These are phyloP conservation scores for Ceratocystis cacaofunesta DNA, from an alignment of 2,329 filamentous ascomycete genomes.

Conservation along the genomic window DNA sequence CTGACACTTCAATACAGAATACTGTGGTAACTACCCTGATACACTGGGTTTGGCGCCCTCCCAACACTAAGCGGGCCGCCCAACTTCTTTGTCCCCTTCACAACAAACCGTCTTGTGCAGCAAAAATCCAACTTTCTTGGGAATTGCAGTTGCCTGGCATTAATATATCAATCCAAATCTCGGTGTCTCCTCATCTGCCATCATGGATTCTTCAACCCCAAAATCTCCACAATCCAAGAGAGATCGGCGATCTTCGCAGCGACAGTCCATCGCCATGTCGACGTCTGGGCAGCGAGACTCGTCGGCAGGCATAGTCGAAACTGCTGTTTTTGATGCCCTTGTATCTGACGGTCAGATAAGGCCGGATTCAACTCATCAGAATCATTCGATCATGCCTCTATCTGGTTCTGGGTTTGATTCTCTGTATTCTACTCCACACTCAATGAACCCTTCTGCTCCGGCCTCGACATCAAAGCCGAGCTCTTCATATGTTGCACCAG, in stretches of 20 bases:
- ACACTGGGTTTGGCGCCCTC: too few species aligned
- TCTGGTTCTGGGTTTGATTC: background rate
- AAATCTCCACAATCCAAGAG: background rate
- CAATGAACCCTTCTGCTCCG: background rate
- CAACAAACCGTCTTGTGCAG: too few species aligned
- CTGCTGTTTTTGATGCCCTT: slow-evolving; percentile 16
- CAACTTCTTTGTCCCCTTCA: too few species aligned
- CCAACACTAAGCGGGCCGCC: too few species aligned
- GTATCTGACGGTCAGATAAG: slow-evolving; percentile 13
- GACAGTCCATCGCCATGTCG: slow-evolving; percentile 9
- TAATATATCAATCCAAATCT: background rate
- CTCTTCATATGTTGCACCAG: background rate
- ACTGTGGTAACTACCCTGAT: too few species aligned
- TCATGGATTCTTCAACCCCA: background rate
- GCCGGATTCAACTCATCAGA: background rate
- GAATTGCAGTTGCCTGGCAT: too few species aligned
- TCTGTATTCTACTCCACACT: background rate
- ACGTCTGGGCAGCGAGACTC: slow-evolving; percentile 8
- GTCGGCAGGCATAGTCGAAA: background rate
- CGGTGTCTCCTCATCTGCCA: background rate
- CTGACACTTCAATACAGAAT: too few species aligned
- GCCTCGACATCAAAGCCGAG: background rate
- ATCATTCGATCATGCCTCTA: slow-evolving; percentile 1
- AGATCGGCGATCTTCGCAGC: slow-evolving; percentile 10
- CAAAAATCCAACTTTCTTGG: too few species aligned